Conservation (phyloP, 2,329 filamentous ascomycete genomes). For the Thelonectria olida region DNA sequence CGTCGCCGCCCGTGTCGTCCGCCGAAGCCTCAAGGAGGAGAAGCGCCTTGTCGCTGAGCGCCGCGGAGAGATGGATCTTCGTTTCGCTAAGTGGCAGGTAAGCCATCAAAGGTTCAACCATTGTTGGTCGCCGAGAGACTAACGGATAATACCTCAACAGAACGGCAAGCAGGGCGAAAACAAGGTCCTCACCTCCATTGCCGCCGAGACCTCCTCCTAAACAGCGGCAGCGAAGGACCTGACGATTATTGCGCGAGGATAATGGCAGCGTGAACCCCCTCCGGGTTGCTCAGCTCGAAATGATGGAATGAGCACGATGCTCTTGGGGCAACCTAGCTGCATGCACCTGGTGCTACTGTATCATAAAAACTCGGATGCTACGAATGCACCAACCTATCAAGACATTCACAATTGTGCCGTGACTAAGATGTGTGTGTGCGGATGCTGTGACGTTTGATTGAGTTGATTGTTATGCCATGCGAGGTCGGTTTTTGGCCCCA, state of each 20-base stretch:
- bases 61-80: constrained; percentile 87
- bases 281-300: constrained; percentile 32
- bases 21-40: constrained; percentile 96
- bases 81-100: constrained; percentile 96
- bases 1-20: constrained; percentile 92
- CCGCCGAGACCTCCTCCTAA: constrained; percentile 51
- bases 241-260: constrained; percentile 36
- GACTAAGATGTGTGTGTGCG: constrained; percentile 8
- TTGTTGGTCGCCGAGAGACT: constrained; percentile 24
- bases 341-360: constrained; percentile 43
- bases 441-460: constrained; percentile 5
- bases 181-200: constrained; percentile 70
- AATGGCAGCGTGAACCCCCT: constrained; percentile 29
- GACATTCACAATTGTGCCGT: constrained; percentile 23
- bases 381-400: constrained; percentile 41
- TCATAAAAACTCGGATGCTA: constrained; percentile 44
- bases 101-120: constrained; percentile 29
- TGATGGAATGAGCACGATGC: constrained; percentile 33
- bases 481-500: neutral
- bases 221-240: constrained; percentile 20
- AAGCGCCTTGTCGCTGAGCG: constrained; percentile 88
- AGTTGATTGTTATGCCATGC: constrained; percentile 4
- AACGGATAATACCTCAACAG: constrained; percentile 62
- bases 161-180: constrained; percentile 94
- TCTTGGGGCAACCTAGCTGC: constrained; percentile 34